Base-by-base conservation (phyloP, 495 filamentous ascomycete genomes). In the Aspergillus baeticus region DNA sequence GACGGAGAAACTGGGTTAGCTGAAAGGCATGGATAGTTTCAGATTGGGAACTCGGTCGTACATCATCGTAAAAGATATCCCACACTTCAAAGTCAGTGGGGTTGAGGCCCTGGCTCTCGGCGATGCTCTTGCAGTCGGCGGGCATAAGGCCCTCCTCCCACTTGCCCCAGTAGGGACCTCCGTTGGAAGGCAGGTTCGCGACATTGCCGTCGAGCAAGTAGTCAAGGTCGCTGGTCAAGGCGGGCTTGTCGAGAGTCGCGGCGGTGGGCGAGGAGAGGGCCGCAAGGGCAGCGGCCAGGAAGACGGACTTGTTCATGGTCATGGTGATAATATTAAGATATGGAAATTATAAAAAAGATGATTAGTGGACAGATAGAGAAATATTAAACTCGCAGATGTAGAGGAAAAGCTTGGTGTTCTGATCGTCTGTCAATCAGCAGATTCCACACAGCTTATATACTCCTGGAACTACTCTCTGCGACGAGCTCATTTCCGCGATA, bases 41-140 rank as follows among this genome's bases (percentile, higher is more conserved):
- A 14, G 2, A 18, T 10, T 10, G 10, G n/a, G 20, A 7, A 17
- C 5, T n/a, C n/a, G n/a, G 7, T 15, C 51, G n/a, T 35, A 54
- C 51, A 39, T 55, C 53, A 23, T 17, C 11, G 37, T 41, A 55
- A 17, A 23, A 49, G 11, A 55, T 36, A 29, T 55, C 45, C 43
- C 45, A 55, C 6, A 55, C 44, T 37, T 55, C 53, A 38, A 55
- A 55, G 44, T 55, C 53, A 11, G 34, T 49, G 1, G 53, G 43
- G 22, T 41, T 49, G 1, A 55, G 53, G 10, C 14, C 35, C 36
- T 49, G 34, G 34, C 34, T 35, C 17, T 55, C 53, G 7, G 43
- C 53, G 23, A 55, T 48, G n/a, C 35, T 42, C 53, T 55, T 55
- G 53, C 53, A 55, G 23, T 55, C 53, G 1, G 43, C 43, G 6